Base-by-base conservation (phyloP, 2,329 filamentous ascomycete species). In the Periconia macrospinosa region DNA sequence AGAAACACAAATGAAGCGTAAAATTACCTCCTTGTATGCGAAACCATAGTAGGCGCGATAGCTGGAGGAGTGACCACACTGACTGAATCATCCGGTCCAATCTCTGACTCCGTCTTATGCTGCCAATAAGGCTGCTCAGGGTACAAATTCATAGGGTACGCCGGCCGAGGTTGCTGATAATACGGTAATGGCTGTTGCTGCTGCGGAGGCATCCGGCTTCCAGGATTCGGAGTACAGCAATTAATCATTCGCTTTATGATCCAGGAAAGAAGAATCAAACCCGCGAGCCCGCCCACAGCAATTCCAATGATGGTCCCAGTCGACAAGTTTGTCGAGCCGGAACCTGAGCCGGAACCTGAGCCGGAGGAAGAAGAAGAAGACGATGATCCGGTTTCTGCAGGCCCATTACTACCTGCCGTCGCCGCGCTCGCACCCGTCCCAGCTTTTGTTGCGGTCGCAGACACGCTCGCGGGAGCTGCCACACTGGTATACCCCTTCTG, bases 231-330 rank as follows among this genome's bases (percentile, higher is more conserved):
- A 13, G 33, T n/a, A 19, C 27, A 45, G 18, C 35, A 47, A 17
- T 49, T 53, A 3, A 33, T 18, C 1, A 54, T 27, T 1, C 30
- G 47, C 17, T 51, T 58, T 9, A 56, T 5, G 3, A 40, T 20
- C 23, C 41, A 19, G 9, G 44, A 41, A n/a, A 60, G 53, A 30
- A 60, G 30, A 3, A 37, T 19, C 3, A 60, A 51, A 1, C 47
- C 56, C 13, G 47, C 51, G 9, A 60, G 13, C n/a, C 53, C 44
- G 11, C 58, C 58, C 9, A 58, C 52, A 18, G 49, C 56, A 18
- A 60, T 60, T 2, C 58, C 58, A 41, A 60, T 47, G 33, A 60
- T 60, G 6, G 47, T 46, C 8, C 50, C 35, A 10, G 47, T 49
- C 3, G 55, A 56, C 15, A 58, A 45, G 2, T 17, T 17, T 6